Evolutionary conservation across 1,284 basidiomycete genomes (phyloP).

Genomic region (Rugiboletus extremiorientalis): DNA sequence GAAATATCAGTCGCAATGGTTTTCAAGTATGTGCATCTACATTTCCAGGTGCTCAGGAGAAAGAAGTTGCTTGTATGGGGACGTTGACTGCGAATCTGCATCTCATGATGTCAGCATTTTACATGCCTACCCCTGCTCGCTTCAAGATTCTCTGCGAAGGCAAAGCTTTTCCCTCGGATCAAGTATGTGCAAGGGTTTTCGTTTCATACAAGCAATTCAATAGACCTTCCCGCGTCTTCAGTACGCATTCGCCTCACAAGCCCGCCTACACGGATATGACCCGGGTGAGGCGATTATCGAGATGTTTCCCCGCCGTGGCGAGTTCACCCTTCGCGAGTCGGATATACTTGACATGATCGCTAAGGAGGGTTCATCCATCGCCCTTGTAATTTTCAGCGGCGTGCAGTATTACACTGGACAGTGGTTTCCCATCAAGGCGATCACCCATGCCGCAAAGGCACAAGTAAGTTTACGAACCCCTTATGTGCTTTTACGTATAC

Average conservation of each 20-base stretch:
- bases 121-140: conserved; percentile 79
- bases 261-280: conserved; percentile 76
- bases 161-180: conserved; percentile 94
- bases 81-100: conserved; percentile 95
- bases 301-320: conserved; percentile 77
- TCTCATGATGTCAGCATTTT: conserved; percentile 92
- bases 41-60: conserved; percentile 72
- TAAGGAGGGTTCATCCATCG: conserved; percentile 73
- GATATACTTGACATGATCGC: conserved; percentile 85
- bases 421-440: conserved; percentile 82
- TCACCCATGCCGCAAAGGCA: conserved; percentile 83
- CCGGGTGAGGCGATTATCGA: conserved; percentile 77
- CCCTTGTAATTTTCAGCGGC: conserved; percentile 87
- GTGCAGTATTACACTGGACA: conserved; percentile 99
- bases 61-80: conserved; percentile 93
- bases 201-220: conserved; percentile 12
- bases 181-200: conserved; percentile 48
- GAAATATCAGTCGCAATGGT: neutral
- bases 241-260: conserved; percentile 96
- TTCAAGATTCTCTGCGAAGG: conserved; percentile 97
- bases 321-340: conserved; percentile 85
- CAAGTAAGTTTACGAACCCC: conserved; percentile 50
- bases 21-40: conserved; percentile 16
- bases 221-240: conserved; percentile 33
- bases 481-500: conserved; percentile 30